Evolutionary conservation across 345 rosid species (phyloP), one percentile per base, ranked within the genome.

Genomic region (Gossypium turneri): DNA sequence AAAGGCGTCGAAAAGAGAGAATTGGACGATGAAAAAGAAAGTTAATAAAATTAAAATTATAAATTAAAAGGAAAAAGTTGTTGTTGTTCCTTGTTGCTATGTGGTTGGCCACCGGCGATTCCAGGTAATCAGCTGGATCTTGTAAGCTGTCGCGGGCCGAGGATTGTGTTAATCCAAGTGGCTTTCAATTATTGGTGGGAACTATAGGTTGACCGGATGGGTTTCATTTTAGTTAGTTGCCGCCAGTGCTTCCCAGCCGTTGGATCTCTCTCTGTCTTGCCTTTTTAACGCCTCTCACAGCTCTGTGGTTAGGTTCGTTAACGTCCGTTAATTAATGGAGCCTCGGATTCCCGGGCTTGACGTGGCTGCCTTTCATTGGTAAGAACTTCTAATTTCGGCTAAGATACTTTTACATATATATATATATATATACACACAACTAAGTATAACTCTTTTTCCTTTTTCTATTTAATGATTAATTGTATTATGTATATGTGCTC

Each of bases 101-200:
- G 66, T 72, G 83, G 86, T 84, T 89, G 94, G 90, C 64, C 79
- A 86, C 92, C 86, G 94, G 91, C 88, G 85, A 78, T 84, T 85
- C 86, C 94, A 90, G 90, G 91, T 86, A 82, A 89, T 73, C 78
- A 73, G 75, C 12, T 76, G 52, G 77, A 72, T 77, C 80, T 78
- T 78, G 84, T 74, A 75, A 27, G 88, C 86, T 86, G 89, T 79
- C 83, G 66, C 9, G 56, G 13, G 52, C 4, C 50, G 67, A 67
- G 58, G 25, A 64, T 66, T 7, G 24, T 4, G 15, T 11, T 73
- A 66, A 50, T 80, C 81, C 83, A 82, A 88, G 88, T 85, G 85
- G 85, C 75, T 8, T 2, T 1, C 15, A 68, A 0, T 69, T 19
- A 75, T 76, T 83, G 82, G 85, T 38, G 63, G 2, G 2, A 4